phyloP scores from a whole-genome alignment of 1,139 yeast genomes.

The Chernovozyma sophiae-reginae region DNA sequence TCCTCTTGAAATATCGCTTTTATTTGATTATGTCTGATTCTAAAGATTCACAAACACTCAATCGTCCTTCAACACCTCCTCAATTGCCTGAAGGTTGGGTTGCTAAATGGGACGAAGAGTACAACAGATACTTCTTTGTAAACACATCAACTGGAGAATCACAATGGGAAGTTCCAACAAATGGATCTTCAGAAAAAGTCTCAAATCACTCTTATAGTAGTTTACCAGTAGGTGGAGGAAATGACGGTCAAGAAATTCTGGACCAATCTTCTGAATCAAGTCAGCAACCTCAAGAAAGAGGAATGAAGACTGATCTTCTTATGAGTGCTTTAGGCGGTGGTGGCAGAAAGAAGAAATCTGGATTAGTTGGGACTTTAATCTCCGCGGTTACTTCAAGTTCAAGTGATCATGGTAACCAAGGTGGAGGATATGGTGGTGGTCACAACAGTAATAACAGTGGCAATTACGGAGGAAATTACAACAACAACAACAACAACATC shows the following conservation, averaged over 20 bases:
- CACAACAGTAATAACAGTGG: background rate
- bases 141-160: conserved; percentile 20
- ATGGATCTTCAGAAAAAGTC: background rate
- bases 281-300: conserved; percentile 3
- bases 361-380: conserved; percentile 2
- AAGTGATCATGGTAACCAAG: conserved; percentile 10
- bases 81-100: conserved; percentile 25
- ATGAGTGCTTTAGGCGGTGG: conserved; percentile 2
- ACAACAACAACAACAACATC: conserved; percentile 3
- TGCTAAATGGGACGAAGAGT: conserved; percentile 28
- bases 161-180: conserved; percentile 17
- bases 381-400: too few species aligned
- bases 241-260: background rate
- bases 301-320: conserved; percentile 1
- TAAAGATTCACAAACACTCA: background rate
- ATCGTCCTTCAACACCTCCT: conserved; percentile 9
- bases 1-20: too few species aligned
- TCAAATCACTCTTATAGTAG: background rate
- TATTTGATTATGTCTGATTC: background rate
- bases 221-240: background rate
- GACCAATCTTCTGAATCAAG: too few species aligned
- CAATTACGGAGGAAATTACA: conserved; percentile 2
- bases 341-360: conserved; percentile 9
- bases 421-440: conserved; percentile 2
- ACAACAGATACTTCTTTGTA: conserved; percentile 20